Evolutionary conservation across 495 filamentous ascomycete genomes (phyloP).

Genomic region (Aspergillus diversus): DNA sequence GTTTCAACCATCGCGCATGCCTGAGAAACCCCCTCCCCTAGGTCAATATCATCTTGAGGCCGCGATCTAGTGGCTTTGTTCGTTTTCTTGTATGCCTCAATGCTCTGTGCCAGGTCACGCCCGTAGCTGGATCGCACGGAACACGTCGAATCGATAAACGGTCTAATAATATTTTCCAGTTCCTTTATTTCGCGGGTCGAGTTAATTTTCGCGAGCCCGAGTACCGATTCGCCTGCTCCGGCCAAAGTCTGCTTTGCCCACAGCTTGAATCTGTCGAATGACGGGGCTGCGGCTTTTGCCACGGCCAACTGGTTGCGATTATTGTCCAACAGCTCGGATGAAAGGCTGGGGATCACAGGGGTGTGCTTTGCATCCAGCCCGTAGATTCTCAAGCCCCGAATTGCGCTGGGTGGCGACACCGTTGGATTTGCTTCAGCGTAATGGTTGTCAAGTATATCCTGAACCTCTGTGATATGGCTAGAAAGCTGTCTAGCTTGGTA

Average conservation of each 20-base stretch:
- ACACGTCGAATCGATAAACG: not conserved
- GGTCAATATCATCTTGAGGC: not conserved
- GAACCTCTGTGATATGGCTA: constrained; percentile 37
- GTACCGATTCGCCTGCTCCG: not conserved
- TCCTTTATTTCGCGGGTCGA: not conserved
- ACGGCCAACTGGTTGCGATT: not conserved
- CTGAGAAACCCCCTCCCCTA: not conserved
- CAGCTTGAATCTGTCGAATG: not conserved
- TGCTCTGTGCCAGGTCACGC: constrained; percentile 3
- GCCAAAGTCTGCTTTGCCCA: not conserved
- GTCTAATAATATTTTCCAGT: not conserved
- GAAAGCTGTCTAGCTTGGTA: constrained; percentile 49
- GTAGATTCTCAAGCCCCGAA: not conserved
- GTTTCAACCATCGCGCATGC: not conserved
- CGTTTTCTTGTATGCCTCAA: not conserved
- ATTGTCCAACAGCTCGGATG: not conserved
- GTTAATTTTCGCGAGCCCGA: not conserved
- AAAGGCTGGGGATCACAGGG: constrained; percentile 1
- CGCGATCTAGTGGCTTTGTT: not conserved
- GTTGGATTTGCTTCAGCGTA: not conserved
- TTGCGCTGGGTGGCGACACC: not conserved
- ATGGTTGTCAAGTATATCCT: constrained; percentile 24
- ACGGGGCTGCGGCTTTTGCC: not conserved
- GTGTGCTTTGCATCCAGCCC: not conserved
- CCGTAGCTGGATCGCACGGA: constrained; percentile 9